Conservation (phyloP, 2,329 filamentous ascomycete species). For the Cladosporium sp. region DNA sequence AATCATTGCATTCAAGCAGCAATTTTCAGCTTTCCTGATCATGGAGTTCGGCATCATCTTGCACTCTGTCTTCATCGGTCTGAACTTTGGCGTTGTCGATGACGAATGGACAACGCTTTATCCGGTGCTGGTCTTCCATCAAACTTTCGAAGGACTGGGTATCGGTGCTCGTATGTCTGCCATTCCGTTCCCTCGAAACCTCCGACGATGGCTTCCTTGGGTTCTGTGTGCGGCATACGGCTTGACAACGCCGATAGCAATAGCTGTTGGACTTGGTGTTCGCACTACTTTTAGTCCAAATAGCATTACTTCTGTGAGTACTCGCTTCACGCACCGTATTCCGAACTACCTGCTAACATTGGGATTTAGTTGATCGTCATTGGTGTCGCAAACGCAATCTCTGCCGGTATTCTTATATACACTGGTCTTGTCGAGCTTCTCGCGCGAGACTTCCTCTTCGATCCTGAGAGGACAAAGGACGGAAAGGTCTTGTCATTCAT, state of each 20-base stretch:
- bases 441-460: conserved; percentile 52
- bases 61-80: conserved; percentile 70
- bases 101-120: conserved; percentile 56
- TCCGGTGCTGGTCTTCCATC: conserved; percentile 73
- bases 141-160: conserved; percentile 88
- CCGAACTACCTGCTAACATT: no score
- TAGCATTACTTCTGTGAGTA: conserved; percentile 55
- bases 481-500: conserved; percentile 86
- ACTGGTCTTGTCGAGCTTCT: conserved; percentile 44
- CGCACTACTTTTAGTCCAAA: conserved; percentile 58
- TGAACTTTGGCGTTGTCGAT: conserved; percentile 65
- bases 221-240: conserved; percentile 66
- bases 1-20: conserved; percentile 56
- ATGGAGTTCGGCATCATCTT: conserved; percentile 87
- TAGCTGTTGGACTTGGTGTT: conserved; percentile 76
- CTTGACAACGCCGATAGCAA: conserved; percentile 76
- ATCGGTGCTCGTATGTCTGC: conserved; percentile 77
- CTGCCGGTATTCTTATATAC: conserved; percentile 57
- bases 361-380: conserved; percentile 55
- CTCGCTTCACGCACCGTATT: no score
- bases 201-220: conserved; percentile 67
- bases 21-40: conserved; percentile 83
- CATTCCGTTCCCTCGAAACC: conserved; percentile 67
- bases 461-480: conserved; percentile 53
- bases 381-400: conserved; percentile 83